Base-by-base conservation (phyloP, 2,329 filamentous ascomycete species). In the Epichloe sibirici region DNA sequence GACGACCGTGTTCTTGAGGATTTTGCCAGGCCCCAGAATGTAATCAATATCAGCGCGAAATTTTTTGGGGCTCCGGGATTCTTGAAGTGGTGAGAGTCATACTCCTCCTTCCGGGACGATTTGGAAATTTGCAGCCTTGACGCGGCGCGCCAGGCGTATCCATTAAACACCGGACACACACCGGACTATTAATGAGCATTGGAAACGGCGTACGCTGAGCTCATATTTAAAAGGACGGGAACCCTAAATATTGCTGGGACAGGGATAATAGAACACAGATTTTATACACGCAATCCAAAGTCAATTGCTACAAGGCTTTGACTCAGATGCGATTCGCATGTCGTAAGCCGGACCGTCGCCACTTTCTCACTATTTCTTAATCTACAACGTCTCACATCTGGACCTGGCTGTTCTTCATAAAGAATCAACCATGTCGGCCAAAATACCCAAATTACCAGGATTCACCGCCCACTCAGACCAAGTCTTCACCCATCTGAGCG, bases 401-500 rank as follows among this genome's bases (percentile, higher is more conserved):
- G 15, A 17, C 12, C 28, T 11, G 8, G 5, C 13, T 34, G 7
- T 31, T 21, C 13, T 13, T 21, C 4, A 28, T 21, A 8, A 5
- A 17, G n/a, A 39, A 15, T 25, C 39, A 46, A 12, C 21, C 48
- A 40, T 45, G 39, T 28, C 49, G 39, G 13, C 52, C 40, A 46
- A 51, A n/a, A 63, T 48, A 8, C 55, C 62, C 15, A 50, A 58
- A 11, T 66, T 73, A 40, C 66, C 70, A 21, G 74, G 74, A 56
- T 78, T 77, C 63, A 71, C 65, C 2, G 63, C 69, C 58, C 63
- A 77, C 55, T 71, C 68, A 44, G 66, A 73, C 50, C 74, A 76
- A 48, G 68, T 78, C 54, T 74, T 71, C 56, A 61, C 76, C 51
- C 71, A 71, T 45, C 63, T 68, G 11, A 63, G 69, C 43, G 62